Percentiles rank a stretch among this genome's conserved stretches.
Conservation (phyloP, 805 yeast species). For the Candida saitoana region DNA sequence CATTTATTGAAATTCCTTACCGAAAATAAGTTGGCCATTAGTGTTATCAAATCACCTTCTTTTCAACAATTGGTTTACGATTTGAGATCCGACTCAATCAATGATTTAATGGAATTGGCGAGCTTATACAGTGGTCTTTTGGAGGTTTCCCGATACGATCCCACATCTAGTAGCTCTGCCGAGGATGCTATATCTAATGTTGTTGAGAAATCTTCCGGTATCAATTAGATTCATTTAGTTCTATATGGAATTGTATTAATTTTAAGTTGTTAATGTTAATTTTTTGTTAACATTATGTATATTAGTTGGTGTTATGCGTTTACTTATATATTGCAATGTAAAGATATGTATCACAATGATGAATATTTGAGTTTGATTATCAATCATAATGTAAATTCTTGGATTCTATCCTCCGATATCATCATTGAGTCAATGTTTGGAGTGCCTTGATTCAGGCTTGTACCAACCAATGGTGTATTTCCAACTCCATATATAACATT, state of each 20-base stretch:
- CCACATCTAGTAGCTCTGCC: not conserved
- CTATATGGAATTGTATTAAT: too few species aligned
- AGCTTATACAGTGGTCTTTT: conserved; percentile 41
- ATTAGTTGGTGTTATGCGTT: not conserved
- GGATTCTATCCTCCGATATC: conserved; percentile 31
- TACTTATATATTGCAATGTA: not conserved
- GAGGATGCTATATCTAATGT: conserved; percentile 4
- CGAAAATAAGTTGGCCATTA: conserved; percentile 49
- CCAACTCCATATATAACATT: conserved; percentile 43
- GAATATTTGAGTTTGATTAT: not conserved
- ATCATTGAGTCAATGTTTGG: conserved; percentile 24
- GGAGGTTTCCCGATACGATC: conserved; percentile 35
- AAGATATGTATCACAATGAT: not conserved
- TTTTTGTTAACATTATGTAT: not conserved
- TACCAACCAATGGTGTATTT: conserved; percentile 32
- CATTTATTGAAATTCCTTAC: conserved; percentile 47
- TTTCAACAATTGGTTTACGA: conserved; percentile 51
- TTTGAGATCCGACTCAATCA: conserved; percentile 44
- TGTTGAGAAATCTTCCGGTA: conserved; percentile 2
- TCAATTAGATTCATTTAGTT: too few species aligned
- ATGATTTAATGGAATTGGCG: conserved; percentile 45
- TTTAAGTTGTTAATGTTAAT: too few species aligned
- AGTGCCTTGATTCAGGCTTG: conserved; percentile 16
- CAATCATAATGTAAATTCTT: conserved; percentile 30
- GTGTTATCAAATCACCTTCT: conserved; percentile 45